Base-by-base conservation (phyloP, 1,284 basidiomycete species). In the Malassezia furfur region DNA sequence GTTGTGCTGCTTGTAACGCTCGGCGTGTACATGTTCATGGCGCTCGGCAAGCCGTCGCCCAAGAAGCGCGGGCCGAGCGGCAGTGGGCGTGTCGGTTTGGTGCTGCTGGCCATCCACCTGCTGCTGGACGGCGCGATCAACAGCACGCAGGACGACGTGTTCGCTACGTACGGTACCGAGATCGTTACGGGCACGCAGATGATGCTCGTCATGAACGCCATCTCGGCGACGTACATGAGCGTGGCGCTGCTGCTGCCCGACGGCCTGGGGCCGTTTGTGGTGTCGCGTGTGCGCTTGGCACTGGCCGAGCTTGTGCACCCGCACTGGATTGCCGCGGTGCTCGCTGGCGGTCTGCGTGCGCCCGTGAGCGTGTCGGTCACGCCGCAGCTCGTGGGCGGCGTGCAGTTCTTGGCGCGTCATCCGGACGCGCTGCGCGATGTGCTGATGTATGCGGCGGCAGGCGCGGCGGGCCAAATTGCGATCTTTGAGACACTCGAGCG, bases 121-220 rank as follows among this genome's bases (percentile, higher is more conserved):
- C 77, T 87, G 17, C 81, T 98, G 46, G 94, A 99, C 75, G 94
- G 94, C 21, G 84, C 88, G 37, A 87, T 86, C 53, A 96, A 98
- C 78, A 88, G 88, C n/a, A 96, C 91, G 2, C 94, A 99, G 76
- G 94, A 99, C 75, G 87, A 96, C 77, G 87, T 98, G 60, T 98
- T 99, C 76, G 79, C 82, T 36, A 83, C 84, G 77, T 73, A 64
- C 39, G 64, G 64, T 10, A 80, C 81, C 37, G 47, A 62, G 43
- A 58, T 60, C 21, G 83, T 91, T 19, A 83, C 85, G 0, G 94
- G 94, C 4, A 91, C 94, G 74, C 93, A 99, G 75, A 96, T 99
- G 91, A 98, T 99, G 94, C 85, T 98, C 74, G 93, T 85, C 83
- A 96, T 96, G 76, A 93, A 93, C 75, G 69, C 85, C 30, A 85